Percentiles rank a stretch among this genome's conserved stretches.
These are phyloP conservation scores for Caryopteris hybrid DNA, from an alignment of 305 asterid species.

Conservation along the genomic window DNA sequence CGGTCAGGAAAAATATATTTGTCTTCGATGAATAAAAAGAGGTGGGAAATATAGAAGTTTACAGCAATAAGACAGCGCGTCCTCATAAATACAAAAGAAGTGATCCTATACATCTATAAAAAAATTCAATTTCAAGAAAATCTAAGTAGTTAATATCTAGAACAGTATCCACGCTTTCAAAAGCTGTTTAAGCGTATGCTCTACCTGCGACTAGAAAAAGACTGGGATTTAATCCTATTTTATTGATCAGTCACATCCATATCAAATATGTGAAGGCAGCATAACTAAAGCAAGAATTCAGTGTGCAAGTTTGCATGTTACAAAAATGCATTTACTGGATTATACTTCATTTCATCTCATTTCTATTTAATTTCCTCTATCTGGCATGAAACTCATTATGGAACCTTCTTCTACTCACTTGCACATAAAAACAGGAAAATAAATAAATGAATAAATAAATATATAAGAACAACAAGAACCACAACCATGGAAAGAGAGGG, in stretches of 20 bases:
- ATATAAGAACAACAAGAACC: not conserved
- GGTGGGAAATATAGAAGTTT: not conserved
- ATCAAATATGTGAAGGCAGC: conserved; percentile 10
- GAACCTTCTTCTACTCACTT: not conserved
- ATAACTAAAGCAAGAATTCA: conserved; percentile 5
- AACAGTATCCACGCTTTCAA: not conserved
- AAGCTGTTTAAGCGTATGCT: not conserved
- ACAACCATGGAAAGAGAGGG: not conserved
- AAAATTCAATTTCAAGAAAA: not conserved
- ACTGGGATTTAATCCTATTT: not conserved
- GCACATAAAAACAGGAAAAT: not conserved
- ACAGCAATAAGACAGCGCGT: not conserved
- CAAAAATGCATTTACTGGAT: not conserved
- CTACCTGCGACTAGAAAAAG: not conserved
- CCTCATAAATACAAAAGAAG: conserved; percentile 8
- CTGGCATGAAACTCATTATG: not conserved
- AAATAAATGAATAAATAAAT: not conserved
- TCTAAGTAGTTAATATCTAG: not conserved
- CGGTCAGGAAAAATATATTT: conserved; percentile 9
- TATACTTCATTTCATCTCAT: conserved; percentile 4
- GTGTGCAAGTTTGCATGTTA: not conserved
- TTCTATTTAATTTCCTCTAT: conserved; percentile 12
- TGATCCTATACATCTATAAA: not conserved
- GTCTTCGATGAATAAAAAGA: not conserved
- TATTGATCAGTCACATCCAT: not conserved